A percentile compares a stretch with the other conserved stretches of the same genome.
These are phyloP conservation scores for Ophiocordyceps camponoti-rufipedis DNA, from an alignment of 2,329 filamentous ascomycete species.

Conservation along the genomic window DNA sequence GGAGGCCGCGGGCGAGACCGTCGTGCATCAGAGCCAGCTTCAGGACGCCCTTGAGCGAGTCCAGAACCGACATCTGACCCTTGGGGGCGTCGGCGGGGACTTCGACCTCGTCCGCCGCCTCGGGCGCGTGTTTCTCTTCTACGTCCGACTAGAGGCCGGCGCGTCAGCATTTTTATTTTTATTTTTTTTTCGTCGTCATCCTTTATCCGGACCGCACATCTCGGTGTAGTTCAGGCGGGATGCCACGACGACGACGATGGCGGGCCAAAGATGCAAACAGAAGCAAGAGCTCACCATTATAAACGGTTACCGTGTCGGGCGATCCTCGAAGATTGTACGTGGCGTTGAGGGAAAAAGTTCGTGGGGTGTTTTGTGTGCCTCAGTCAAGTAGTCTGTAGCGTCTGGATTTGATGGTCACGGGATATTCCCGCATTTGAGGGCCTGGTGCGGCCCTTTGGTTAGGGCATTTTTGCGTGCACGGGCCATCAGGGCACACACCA, in stretches of 20 bases:
- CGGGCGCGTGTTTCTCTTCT: constrained; percentile 94
- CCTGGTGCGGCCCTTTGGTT: constrained; percentile 13
- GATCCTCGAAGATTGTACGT: constrained; percentile 45
- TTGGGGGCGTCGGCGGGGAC: constrained; percentile 82
- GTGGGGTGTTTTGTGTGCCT: constrained; percentile 3
- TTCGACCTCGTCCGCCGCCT: constrained; percentile 79
- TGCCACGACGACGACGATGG: background rate
- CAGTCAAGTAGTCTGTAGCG: constrained; percentile 5
- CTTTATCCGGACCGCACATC: background rate
- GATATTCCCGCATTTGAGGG: constrained; percentile 18
- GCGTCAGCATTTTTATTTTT: constrained; percentile 2
- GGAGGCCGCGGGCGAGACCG: constrained; percentile 93
- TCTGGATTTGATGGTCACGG: constrained; percentile 13
- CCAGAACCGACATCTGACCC: constrained; percentile 93
- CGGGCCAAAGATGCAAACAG: background rate
- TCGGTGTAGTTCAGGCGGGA: background rate
- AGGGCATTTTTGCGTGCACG: constrained; percentile 26
- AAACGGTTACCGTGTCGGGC: constrained; percentile 37
- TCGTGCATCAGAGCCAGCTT: constrained; percentile 99
- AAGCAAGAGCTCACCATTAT: constrained; percentile 39
- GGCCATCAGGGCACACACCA: constrained; percentile 21
- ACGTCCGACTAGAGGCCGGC: constrained; percentile 68
- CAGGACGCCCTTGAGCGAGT: constrained; percentile 96
- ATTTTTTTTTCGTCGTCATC: background rate
- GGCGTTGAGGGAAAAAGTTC: constrained; percentile 13